Percentiles rank a stretch among this genome's conserved stretches.
Evolutionary conservation across 2,329 filamentous ascomycete species (phyloP).

Genomic region (Alternaria gansuensis): DNA sequence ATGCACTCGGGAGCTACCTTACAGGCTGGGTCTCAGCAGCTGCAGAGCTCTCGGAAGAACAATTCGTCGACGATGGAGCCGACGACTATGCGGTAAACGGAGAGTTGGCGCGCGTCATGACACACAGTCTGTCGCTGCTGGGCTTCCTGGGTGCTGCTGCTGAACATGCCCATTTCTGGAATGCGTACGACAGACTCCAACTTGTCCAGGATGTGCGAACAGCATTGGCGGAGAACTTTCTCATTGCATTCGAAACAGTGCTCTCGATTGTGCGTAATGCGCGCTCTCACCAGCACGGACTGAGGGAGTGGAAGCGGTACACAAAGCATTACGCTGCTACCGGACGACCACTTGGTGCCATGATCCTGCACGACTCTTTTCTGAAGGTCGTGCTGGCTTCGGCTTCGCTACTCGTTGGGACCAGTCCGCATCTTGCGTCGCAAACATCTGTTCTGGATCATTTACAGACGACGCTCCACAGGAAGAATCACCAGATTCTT

Average conservation of each 20-base stretch:
- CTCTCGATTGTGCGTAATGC: constrained; percentile 90
- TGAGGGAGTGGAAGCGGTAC: constrained; percentile 89
- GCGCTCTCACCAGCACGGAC: constrained; percentile 68
- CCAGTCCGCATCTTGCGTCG: constrained; percentile 64
- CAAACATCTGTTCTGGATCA: constrained; percentile 75
- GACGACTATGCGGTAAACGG: constrained; percentile 60
- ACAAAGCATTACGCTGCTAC: constrained; percentile 81
- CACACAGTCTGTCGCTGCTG: constrained; percentile 82
- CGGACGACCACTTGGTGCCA: constrained; percentile 84
- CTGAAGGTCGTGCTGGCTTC: constrained; percentile 83
- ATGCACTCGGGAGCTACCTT: constrained; percentile 76
- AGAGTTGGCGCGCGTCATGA: constrained; percentile 70
- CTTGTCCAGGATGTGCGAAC: constrained; percentile 75
- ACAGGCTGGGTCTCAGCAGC: constrained; percentile 73
- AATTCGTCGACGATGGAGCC: constrained; percentile 64
- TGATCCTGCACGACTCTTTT: constrained; percentile 89
- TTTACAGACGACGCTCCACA: constrained; percentile 54
- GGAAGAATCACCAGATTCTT: constrained; percentile 28
- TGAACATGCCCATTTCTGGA: constrained; percentile 83
- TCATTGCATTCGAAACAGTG: constrained; percentile 86
- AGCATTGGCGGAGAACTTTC: constrained; percentile 83
- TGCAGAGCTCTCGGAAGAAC: constrained; percentile 63
- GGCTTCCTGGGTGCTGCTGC: constrained; percentile 89
- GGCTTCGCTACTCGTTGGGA: constrained; percentile 75
- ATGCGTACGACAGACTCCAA: constrained; percentile 73